Base-by-base conservation (phyloP, 1,139 yeast species). In the Debaryomyces fabryi region DNA sequence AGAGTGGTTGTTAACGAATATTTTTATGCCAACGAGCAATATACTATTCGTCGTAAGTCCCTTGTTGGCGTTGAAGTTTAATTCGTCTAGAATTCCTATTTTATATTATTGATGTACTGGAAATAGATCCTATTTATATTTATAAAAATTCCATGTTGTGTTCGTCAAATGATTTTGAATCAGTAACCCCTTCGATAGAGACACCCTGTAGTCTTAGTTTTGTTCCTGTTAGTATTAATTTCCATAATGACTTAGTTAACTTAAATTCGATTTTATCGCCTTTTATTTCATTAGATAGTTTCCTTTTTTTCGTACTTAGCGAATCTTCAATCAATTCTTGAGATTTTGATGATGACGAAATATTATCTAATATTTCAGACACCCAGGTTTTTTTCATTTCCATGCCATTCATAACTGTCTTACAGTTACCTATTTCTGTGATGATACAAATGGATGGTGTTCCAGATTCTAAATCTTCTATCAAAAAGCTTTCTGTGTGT, bases 181-280 rank as follows among this genome's bases (percentile, higher is more conserved):
- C 69, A 10, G 74, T 67, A 6, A 58, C 53, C 1, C 72, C 76
- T 42, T 67, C 71, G n/a, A 72, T 45, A 1, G 63, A 52, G 2
- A 72, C 68, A 1, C 68, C 71, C 34, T 70, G 71, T 12, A 72
- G 50, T 23, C 70, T 49, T 1, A 61, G 54, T 39, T 55, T 52
- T 8, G 58, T 54, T 0, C 67, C 71, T 27, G 67, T 56, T 57
- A 63, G 56, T 32, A 62, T 49, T 36, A 71, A 48, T 46, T 66
- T 63, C 78, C 78, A 76, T 46, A 70, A 53, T 4, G 77, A 69
- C 43, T 58, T 64, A 1, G 60, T 57, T 7, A 75, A 40, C 44
- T 56, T 60, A 42, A 75, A 64, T 49, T 73, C 77, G 18, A 74
- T 64, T 2, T 68, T 55, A 39, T 74, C 76, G 1, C 78, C 78